Base-by-base conservation (phyloP, 495 filamentous ascomycete species). In the Massariosphaeria phaeospora region DNA sequence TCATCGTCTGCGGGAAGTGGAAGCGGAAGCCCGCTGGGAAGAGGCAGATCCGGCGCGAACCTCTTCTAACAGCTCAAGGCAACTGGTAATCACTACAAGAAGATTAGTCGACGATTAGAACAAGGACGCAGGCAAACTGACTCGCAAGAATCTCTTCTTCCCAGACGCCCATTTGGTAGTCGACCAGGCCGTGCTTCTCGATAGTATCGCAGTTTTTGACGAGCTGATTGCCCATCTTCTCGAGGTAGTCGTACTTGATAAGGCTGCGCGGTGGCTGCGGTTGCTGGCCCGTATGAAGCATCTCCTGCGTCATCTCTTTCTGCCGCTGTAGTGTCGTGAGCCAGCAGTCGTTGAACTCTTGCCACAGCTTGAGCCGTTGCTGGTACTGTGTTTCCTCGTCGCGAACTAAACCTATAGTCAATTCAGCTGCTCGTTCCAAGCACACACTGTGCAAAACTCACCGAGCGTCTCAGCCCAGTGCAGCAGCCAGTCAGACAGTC, bases 161-260 rank as follows among this genome's bases (percentile, higher is more conserved):
- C 80, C 88, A 91, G 39, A 97, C 87, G 2, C 93, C 93, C 73
- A 95, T 93, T 63, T 97, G 85, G 67, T 96, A 98, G 71, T 98
- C 93, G 6, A 98, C 91, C 23, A 98, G 72, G 13, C 93, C 93
- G 61, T 94, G 82, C 48, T 83, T 80, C 66, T 96, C 93, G 48
- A 98, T 76, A 31, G 77, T 77, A 67, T 98, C 91, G 66, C 91
- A 93, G 17, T 93, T 73, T 44, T 81, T 77, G 43, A 95, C 79
- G 31, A 97, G 66, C 55, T 94, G 84, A 44, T 84, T 81, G 41
- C 87, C 90, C 80, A 97, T 84, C 53, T 79, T 81, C 53, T 88
- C 81, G 52, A 98, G 75, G 12, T 73, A 78, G 6, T 88, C 85
- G 61, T 77, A 72, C 38, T 74, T 73, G 53, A 97, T 75, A 2